These are phyloP conservation scores for Fusarium coicis DNA, from an alignment of 2,329 filamentous ascomycete genomes.

Conservation along the genomic window DNA sequence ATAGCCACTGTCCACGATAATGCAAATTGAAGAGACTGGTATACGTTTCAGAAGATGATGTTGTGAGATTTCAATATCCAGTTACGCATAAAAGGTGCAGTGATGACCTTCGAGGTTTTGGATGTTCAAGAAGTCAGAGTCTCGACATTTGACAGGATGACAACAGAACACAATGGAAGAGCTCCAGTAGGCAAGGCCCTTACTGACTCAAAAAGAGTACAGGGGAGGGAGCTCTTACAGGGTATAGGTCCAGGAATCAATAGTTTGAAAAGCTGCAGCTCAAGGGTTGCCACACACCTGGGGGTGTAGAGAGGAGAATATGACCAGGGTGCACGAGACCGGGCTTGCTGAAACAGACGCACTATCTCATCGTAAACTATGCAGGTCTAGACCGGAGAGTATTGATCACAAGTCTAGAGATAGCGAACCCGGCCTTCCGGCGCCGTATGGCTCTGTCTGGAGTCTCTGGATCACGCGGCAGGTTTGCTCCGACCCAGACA, in stretches of 20 bases:
- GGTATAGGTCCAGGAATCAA: neutral
- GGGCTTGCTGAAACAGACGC: neutral
- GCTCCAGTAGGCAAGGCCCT: too few relatives aligned
- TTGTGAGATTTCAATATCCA: too few relatives aligned
- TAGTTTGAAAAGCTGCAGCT: neutral
- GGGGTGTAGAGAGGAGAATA: neutral
- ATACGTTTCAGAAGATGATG: neutral
- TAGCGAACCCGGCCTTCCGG: accelerated
- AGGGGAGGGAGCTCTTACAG: too few relatives aligned
- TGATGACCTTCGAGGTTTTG: neutral
- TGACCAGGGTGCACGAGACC: neutral
- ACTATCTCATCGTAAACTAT: neutral
- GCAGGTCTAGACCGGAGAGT: neutral
- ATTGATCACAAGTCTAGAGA: neutral
- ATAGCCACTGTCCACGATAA: too few relatives aligned
- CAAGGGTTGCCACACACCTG: neutral
- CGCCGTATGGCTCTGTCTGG: neutral
- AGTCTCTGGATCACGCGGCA: accelerated
- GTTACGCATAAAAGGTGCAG: too few relatives aligned
- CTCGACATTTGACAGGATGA: too few relatives aligned
- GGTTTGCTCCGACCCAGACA: neutral
- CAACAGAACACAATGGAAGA: too few relatives aligned
- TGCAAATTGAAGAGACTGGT: neutral
- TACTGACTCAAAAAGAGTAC: too few relatives aligned
- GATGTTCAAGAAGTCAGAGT: neutral